Percentiles rank a stretch among this genome's conserved stretches.
phyloP scores from a whole-genome alignment of 2,329 filamentous ascomycete genomes.

The Trichoderma pleuroti region DNA sequence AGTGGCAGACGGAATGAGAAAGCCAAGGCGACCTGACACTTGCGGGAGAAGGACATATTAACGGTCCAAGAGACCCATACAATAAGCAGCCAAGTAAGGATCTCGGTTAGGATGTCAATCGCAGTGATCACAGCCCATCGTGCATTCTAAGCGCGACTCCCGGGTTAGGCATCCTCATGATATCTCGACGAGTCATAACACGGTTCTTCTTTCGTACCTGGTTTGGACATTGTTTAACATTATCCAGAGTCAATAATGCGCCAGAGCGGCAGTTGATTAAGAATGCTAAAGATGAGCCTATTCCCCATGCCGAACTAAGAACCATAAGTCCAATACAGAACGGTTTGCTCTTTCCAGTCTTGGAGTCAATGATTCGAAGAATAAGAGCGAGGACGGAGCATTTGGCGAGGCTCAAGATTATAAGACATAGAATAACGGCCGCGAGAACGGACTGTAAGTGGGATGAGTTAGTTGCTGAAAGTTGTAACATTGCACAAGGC shows the following conservation, averaged over 20 bases:
- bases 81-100: neutral
- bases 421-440: neutral
- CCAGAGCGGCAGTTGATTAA: neutral
- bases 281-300: neutral
- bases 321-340: neutral
- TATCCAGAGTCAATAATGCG: neutral
- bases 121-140: neutral
- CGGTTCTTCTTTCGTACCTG: neutral
- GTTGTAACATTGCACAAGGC: neutral
- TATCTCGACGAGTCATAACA: neutral
- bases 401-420: neutral
- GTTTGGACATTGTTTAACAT: neutral
- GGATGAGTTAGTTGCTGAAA: neutral
- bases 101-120: neutral
- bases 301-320: neutral
- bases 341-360: neutral
- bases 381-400: neutral
- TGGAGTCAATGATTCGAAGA: neutral
- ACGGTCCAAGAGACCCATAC: neutral
- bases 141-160: neutral
- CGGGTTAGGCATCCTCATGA: neutral
- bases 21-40: neutral
- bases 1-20: neutral
- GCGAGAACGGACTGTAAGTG: neutral
- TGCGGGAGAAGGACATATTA: neutral